A percentile compares a stretch with the other conserved stretches of the same genome.
These are phyloP conservation scores for Globisporangium alternatum DNA, from an alignment of 352 stramenopile species.

Conservation along the genomic window DNA sequence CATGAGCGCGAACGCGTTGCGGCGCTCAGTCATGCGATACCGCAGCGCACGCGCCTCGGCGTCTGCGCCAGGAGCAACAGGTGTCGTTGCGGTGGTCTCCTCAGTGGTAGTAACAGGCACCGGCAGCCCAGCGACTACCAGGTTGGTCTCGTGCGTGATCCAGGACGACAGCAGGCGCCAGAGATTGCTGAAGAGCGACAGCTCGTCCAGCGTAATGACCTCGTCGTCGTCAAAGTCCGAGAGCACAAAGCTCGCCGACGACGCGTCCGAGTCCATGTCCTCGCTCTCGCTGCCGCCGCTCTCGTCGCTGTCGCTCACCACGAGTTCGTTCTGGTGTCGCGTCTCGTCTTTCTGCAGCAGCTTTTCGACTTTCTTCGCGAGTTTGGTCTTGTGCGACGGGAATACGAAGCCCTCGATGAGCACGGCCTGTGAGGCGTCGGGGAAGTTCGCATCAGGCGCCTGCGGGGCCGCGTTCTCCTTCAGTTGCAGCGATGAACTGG, in stretches of 20 bases:
- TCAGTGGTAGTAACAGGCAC: conserved; percentile 22
- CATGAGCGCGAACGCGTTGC: conserved; percentile 67
- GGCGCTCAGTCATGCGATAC: conserved; percentile 57
- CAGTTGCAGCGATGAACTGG: conserved; percentile 22
- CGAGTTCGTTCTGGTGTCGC: conserved; percentile 46
- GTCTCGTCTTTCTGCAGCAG: conserved; percentile 30
- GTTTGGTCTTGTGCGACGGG: conserved; percentile 68
- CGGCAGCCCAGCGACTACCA: conserved; percentile 44
- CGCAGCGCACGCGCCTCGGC: conserved; percentile 39
- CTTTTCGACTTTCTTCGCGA: conserved; percentile 72
- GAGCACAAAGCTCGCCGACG: conserved; percentile 55
- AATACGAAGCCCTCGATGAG: conserved; percentile 86
- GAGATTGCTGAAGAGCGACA: conserved; percentile 68
- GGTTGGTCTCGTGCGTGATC: conserved; percentile 69
- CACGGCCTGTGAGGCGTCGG: conserved; percentile 49
- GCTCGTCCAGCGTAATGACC: conserved; percentile 62
- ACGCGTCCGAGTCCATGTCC: conserved; percentile 39
- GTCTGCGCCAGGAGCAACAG: conserved; percentile 18
- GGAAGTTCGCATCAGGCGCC: conserved; percentile 47
- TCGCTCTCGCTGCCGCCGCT: conserved; percentile 15
- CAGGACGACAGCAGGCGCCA: conserved; percentile 68
- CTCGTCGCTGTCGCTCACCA: conserved; percentile 68
- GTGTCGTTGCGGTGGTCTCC: conserved; percentile 1
- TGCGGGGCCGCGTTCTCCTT: conserved; percentile 42
- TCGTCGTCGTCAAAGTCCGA: conserved; percentile 74